phyloP scores from a whole-genome alignment of 495 filamentous ascomycete genomes.

The Xylaria curta region DNA sequence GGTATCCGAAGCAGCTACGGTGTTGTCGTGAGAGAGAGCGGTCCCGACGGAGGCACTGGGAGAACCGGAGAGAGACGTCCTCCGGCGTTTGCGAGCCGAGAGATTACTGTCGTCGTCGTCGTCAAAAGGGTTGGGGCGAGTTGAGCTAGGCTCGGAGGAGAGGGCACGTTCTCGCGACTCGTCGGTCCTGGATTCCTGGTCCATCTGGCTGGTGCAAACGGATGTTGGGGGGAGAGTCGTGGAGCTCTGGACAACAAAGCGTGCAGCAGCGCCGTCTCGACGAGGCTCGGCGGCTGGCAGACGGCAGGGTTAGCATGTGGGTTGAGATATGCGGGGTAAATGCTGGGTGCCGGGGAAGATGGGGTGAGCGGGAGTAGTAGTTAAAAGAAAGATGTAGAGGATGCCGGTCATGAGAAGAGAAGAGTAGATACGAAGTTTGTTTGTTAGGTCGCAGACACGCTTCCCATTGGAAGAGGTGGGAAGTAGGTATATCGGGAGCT shows the following conservation, averaged over 20 bases:
- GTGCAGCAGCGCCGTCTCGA: conserved; percentile 44
- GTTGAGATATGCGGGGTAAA: conserved; percentile 41
- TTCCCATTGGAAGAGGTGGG: conserved; percentile 14
- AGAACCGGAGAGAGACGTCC: conserved; percentile 50
- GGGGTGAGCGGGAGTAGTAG: neutral
- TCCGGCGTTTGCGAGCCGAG: conserved; percentile 61
- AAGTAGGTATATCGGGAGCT: conserved; percentile 9
- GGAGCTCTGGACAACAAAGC: conserved; percentile 44
- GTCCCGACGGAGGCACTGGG: conserved; percentile 50
- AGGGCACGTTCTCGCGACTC: conserved; percentile 61
- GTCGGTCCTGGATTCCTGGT: conserved; percentile 55
- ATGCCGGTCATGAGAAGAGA: neutral
- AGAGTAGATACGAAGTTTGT: neutral
- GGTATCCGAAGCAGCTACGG: conserved; percentile 31
- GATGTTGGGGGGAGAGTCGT: conserved; percentile 32
- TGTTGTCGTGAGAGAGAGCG: conserved; percentile 25
- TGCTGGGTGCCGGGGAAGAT: conserved; percentile 7
- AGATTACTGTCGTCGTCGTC: conserved; percentile 48
- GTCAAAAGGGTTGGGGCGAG: conserved; percentile 63
- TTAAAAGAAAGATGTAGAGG: conserved; percentile 19
- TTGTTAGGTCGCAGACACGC: conserved; percentile 6
- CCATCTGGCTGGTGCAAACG: conserved; percentile 54
- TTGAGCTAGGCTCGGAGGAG: conserved; percentile 66
- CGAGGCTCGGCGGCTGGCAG: conserved; percentile 44
- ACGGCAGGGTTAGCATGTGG: conserved; percentile 48